phyloP scores from a whole-genome alignment of 805 yeast species.

The Cyberlindnera bimundalis region DNA sequence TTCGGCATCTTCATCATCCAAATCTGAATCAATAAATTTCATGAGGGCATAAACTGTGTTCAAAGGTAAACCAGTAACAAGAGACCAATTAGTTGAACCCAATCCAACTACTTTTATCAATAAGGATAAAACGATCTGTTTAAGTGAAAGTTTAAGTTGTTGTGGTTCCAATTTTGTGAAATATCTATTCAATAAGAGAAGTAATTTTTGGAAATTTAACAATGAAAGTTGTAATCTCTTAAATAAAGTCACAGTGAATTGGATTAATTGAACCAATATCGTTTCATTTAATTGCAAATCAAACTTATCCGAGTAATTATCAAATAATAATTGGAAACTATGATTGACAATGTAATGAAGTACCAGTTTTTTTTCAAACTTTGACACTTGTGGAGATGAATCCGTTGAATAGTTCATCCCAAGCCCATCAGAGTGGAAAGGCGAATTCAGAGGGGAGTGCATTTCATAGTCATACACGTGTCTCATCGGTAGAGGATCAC shows the following conservation, averaged over 20 bases:
- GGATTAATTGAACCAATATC: constrained; percentile 4
- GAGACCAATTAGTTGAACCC: constrained; percentile 11
- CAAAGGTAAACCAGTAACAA: constrained; percentile 15
- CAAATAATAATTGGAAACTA: constrained; percentile 13
- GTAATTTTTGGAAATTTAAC: constrained; percentile 12
- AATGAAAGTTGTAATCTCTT: constrained; percentile 14
- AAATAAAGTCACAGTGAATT: constrained; percentile 13
- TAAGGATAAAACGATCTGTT: constrained; percentile 14
- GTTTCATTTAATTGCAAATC: background rate
- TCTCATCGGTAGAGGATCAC: constrained; percentile 2
- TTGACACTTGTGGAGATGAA: constrained; percentile 2
- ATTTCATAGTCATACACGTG: constrained; percentile 15
- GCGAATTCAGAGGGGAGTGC: constrained; percentile 20
- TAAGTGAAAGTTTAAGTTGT: constrained; percentile 11
- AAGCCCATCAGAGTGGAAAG: constrained; percentile 13
- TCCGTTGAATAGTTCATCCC: constrained; percentile 15
- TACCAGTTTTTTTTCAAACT: constrained; percentile 13
- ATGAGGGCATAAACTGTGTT: constrained; percentile 1
- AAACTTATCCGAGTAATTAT: constrained; percentile 9
- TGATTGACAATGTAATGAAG: constrained; percentile 14
- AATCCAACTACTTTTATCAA: constrained; percentile 9
- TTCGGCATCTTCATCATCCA: constrained; percentile 8
- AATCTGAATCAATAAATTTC: constrained; percentile 2
- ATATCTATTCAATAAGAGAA: constrained; percentile 11
- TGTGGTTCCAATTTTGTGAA: constrained; percentile 5